These are phyloP conservation scores for Ramicandelaber brevisporus DNA, from an alignment of 192 early-diverging fungal species.

Conservation along the genomic window DNA sequence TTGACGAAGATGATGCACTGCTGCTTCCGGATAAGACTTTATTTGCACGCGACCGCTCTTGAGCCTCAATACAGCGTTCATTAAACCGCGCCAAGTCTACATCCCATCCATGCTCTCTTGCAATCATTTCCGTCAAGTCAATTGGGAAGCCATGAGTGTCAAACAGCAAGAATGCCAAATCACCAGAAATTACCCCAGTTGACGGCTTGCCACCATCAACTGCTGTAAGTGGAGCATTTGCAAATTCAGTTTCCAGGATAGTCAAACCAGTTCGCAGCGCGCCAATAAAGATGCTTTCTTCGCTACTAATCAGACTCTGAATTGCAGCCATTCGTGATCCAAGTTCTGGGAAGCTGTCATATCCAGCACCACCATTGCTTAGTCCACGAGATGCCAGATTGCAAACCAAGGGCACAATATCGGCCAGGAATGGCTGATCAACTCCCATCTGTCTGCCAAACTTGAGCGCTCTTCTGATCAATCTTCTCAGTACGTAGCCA, in stretches of 20 bases:
- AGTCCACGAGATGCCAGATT: too few relatives aligned
- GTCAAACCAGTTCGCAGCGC: constrained; percentile 20
- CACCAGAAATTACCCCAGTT: constrained; percentile 11
- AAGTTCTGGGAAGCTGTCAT: constrained; percentile 19
- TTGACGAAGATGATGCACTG: too few relatives aligned
- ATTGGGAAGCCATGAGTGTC: constrained; percentile 31
- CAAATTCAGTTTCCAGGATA: constrained; percentile 16
- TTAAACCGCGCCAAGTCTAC: constrained; percentile 21
- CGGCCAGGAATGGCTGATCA: constrained; percentile 19
- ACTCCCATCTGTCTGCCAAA: constrained; percentile 27
- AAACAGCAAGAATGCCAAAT: constrained; percentile 23
- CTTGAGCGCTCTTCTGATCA: constrained; percentile 25
- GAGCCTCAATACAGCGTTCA: too few relatives aligned
- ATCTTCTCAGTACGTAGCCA: constrained; percentile 28
- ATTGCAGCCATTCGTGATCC: constrained; percentile 11
- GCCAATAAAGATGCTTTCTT: constrained; percentile 18
- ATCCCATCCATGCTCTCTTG: constrained; percentile 24
- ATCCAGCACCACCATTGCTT: too few relatives aligned
- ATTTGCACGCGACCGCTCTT: too few relatives aligned
- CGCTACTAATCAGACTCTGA: constrained; percentile 13
- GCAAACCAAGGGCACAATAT: constrained; percentile 16
- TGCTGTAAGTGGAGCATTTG: too few relatives aligned
- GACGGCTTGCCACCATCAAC: constrained; percentile 13
- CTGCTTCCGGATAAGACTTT: too few relatives aligned
- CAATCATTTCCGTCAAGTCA: constrained; percentile 23